These are phyloP conservation scores for Penicillium paradoxum DNA, from an alignment of 495 filamentous ascomycete genomes.

Conservation along the genomic window DNA sequence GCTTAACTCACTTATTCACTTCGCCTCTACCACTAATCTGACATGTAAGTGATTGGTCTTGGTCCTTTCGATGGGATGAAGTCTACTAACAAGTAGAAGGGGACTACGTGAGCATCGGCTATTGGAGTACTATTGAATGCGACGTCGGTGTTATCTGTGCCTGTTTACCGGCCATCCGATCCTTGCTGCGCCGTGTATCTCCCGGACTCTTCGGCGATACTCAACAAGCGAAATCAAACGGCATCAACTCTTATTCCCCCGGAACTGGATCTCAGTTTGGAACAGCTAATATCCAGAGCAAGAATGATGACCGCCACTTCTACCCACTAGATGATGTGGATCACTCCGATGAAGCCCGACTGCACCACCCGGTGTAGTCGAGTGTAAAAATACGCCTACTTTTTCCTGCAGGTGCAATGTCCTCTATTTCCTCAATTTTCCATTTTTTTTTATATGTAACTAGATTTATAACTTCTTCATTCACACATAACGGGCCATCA, in stretches of 20 bases:
- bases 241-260: conserved; percentile 15
- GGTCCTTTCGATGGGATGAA: neutral
- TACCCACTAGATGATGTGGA: conserved; percentile 24
- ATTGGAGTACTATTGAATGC: conserved; percentile 34
- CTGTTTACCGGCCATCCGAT: conserved; percentile 30
- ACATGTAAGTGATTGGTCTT: conserved; percentile 23
- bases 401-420: neutral
- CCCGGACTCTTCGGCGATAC: conserved; percentile 27
- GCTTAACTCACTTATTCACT: conserved; percentile 29
- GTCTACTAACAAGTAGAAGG: conserved; percentile 16
- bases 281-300: conserved; percentile 12
- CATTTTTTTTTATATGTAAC: neutral
- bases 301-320: conserved; percentile 17
- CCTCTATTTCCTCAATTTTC: neutral
- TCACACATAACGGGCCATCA: neutral
- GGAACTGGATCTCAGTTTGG: conserved; percentile 19
- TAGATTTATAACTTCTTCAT: neutral
- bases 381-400: neutral
- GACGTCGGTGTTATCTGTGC: conserved; percentile 34
- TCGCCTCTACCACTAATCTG: conserved; percentile 26
- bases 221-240: conserved; percentile 15
- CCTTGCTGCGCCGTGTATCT: conserved; percentile 22
- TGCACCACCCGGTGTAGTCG: conserved; percentile 3
- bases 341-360: conserved; percentile 19
- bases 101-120: conserved; percentile 32